A percentile compares a stretch with the other conserved stretches of the same genome.
phyloP scores from a whole-genome alignment of 2,329 filamentous ascomycete species.

The Penicillium digitatum region DNA sequence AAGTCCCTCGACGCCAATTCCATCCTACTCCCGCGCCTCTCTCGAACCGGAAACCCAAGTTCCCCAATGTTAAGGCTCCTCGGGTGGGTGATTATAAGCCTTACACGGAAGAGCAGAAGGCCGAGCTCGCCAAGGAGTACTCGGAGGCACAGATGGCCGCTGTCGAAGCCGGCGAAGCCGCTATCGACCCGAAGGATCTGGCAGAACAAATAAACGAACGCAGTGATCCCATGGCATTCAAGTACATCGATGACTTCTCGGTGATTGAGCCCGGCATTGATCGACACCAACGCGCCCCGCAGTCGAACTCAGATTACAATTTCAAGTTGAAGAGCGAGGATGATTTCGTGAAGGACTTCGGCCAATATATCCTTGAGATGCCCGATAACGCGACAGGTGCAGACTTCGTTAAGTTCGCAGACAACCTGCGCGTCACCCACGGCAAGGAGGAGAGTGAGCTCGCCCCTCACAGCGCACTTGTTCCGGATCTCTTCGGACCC shows the following conservation, averaged over 20 bases:
- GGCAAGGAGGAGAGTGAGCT: conserved; percentile 50
- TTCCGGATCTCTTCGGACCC: conserved; percentile 50
- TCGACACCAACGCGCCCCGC: conserved; percentile 54
- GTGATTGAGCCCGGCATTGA: conserved; percentile 74
- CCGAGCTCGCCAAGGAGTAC: conserved; percentile 63
- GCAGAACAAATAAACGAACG: conserved; percentile 68
- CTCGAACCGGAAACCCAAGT: conserved; percentile 38
- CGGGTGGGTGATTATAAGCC: conserved; percentile 44
- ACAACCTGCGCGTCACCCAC: conserved; percentile 49
- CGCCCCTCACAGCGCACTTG: conserved; percentile 48
- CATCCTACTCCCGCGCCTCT: conserved; percentile 43
- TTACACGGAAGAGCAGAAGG: conserved; percentile 65
- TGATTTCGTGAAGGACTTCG: conserved; percentile 60
- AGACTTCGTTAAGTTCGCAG: conserved; percentile 43
- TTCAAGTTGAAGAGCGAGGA: conserved; percentile 60
- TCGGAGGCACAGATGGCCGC: conserved; percentile 76
- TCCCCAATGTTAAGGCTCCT: conserved; percentile 38
- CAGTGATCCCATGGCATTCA: conserved; percentile 65
- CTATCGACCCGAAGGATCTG: conserved; percentile 71
- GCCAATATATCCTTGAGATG: conserved; percentile 46
- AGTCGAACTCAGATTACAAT: conserved; percentile 52
- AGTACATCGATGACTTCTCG: conserved; percentile 80
- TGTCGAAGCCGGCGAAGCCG: conserved; percentile 73
- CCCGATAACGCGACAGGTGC: conserved; percentile 48
- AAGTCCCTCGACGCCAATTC: conserved; percentile 48